phyloP scores from a whole-genome alignment of 2,329 filamentous ascomycete genomes.

The Pyricularia grisea region DNA sequence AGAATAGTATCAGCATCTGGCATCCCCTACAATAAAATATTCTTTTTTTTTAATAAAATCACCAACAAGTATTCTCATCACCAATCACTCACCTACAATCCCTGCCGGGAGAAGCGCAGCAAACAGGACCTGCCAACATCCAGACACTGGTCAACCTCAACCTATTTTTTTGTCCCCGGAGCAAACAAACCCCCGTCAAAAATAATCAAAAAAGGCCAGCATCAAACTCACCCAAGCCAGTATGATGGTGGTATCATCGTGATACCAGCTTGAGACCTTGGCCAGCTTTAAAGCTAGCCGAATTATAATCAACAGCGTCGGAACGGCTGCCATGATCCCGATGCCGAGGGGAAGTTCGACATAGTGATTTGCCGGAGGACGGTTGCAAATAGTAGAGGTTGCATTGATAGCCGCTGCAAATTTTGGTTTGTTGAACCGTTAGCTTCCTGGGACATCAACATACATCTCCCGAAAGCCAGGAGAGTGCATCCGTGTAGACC shows the following conservation, averaged over 20 bases:
- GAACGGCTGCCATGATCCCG: not conserved
- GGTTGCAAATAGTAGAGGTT: not conserved
- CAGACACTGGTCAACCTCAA: too few species aligned
- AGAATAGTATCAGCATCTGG: not conserved
- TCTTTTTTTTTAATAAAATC: not conserved
- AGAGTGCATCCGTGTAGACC: too few species aligned
- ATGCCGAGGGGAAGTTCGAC: not conserved
- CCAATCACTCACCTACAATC: not conserved
- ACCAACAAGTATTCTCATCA: too few species aligned
- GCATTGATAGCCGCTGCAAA: not conserved
- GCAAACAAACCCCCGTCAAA: not conserved
- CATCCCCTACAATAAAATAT: not conserved
- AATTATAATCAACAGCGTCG: not conserved
- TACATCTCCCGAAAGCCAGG: too few species aligned
- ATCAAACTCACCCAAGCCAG: slow-evolving; percentile 1
- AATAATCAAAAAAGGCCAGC: too few species aligned
- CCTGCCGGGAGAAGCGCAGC: not conserved
- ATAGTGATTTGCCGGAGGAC: not conserved
- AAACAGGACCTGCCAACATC: not conserved
- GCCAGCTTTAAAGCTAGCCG: not conserved
- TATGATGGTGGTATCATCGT: not conserved
- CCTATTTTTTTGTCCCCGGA: not conserved
- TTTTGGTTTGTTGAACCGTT: not conserved
- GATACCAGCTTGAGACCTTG: not conserved
- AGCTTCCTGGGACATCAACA: not conserved